Evolutionary conservation across 192 early-diverging fungal genomes (phyloP).

Genomic region (Phycomyces blakesleeanus): DNA sequence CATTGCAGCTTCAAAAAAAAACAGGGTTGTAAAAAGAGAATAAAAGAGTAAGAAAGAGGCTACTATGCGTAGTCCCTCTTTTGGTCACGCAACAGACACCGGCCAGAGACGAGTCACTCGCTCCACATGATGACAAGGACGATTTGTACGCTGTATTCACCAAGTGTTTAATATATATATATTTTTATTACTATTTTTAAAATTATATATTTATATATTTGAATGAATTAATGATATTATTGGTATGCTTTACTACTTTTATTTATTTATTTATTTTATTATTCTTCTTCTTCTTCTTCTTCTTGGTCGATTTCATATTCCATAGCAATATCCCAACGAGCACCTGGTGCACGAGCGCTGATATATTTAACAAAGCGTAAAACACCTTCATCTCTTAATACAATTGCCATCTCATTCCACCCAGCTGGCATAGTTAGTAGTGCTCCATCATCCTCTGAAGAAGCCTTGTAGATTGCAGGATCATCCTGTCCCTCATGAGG

Average conservation of each 20-base stretch:
- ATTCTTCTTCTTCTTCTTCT: slow-evolving; percentile 15
- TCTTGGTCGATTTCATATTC: slow-evolving; percentile 50
- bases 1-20: slow-evolving; percentile 15
- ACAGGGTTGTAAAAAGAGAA: neutral
- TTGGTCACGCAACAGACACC: too few relatives aligned
- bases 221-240: too few relatives aligned
- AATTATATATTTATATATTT: too few relatives aligned
- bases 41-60: neutral
- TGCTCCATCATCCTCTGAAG: slow-evolving; percentile 53
- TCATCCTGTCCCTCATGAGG: slow-evolving; percentile 58
- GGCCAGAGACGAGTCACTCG: too few relatives aligned
- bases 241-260: too few relatives aligned
- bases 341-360: slow-evolving; percentile 57
- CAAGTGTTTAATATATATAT: too few relatives aligned
- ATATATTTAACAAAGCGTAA: slow-evolving; percentile 79
- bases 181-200: too few relatives aligned
- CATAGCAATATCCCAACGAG: slow-evolving; percentile 70
- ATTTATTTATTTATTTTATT: too few relatives aligned
- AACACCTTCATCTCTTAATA: slow-evolving; percentile 64
- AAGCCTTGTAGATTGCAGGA: slow-evolving; percentile 57
- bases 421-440: slow-evolving; percentile 61
- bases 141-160: too few relatives aligned
- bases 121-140: too few relatives aligned
- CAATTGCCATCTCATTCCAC: slow-evolving; percentile 62
- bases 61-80: neutral